Base-by-base conservation (phyloP, 1,284 basidiomycete genomes). In the Ganoderma leucocontextum region DNA sequence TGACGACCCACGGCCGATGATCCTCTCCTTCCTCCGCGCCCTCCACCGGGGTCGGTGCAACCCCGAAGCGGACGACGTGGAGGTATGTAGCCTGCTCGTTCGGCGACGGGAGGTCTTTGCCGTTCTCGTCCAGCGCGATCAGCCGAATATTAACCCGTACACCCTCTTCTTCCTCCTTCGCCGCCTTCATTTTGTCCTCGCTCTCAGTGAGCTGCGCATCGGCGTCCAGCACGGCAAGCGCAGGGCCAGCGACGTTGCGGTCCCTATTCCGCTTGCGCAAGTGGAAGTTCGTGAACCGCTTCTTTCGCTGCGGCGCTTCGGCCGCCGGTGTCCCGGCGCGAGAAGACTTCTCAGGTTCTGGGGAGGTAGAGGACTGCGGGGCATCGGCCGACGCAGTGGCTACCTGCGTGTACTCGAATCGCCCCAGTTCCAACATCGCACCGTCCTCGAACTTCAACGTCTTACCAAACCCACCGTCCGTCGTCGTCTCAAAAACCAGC, bases 61-160 rank as follows among this genome's bases (percentile, higher is more conserved):
- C 70, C 1, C 92, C 93, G 68, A 93, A 85, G 44, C 93, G 86
- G n/a, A 93, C 89, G 67, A 97, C 86, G 69, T 95, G 91, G 59
- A 97, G 84, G 78, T 95, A 95, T 0, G 95, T 96, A 35, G 89
- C 86, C 80, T 97, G 95, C 68, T 95, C 92, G 77, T 97, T 97
- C 8, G 86, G 84, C 13, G 87, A 85, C 9, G 86, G 80, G 22
- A 95, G 79, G 70, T 86, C 85, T 71, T 85, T 84, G 67, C 91
- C 92, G 49, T 90, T 85, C 60, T 89, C 89, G 66, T 95, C 93
- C 22, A 95, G 80, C 0, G 94, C 95, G 25, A 89, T 89, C 38
- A 96, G 84, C 36, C 87, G 84, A 74, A 96, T 96, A 22, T 88
- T 86, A 7, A 95, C 85, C 70, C 89, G 87, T 57, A 96, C 90